A percentile compares a stretch with the other conserved stretches of the same genome.
phyloP scores from a whole-genome alignment of 768 basidiomycete genomes.

The Boletus insuetus region DNA sequence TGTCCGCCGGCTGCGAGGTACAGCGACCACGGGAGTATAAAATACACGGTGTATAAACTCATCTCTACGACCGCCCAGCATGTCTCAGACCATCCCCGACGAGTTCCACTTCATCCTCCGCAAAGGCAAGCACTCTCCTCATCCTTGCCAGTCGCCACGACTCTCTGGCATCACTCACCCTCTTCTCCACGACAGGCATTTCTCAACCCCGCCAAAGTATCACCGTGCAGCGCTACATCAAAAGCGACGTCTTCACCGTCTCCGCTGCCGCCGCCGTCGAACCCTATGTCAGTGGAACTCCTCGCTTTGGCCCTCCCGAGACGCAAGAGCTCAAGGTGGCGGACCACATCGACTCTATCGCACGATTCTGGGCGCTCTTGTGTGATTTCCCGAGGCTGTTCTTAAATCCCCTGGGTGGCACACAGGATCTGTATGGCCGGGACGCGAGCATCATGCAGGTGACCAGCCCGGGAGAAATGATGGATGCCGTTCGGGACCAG shows the following conservation, averaged over 20 bases:
- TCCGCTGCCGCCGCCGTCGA: slow-evolving; percentile 25
- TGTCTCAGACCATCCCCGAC: slow-evolving; percentile 9
- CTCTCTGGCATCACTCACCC: neutral
- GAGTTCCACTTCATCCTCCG: slow-evolving; percentile 37
- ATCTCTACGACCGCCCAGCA: too few relatives aligned
- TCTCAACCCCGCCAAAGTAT: slow-evolving; percentile 27
- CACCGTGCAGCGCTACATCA: slow-evolving; percentile 32
- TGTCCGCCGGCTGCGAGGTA: too few relatives aligned
- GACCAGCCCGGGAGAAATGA: slow-evolving; percentile 2
- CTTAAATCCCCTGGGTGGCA: too few relatives aligned
- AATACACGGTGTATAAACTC: too few relatives aligned
- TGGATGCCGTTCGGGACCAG: slow-evolving; percentile 26
- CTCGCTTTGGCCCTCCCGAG: slow-evolving; percentile 38
- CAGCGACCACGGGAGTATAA: too few relatives aligned
- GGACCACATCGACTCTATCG: slow-evolving; percentile 1
- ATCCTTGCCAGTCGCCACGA: too few relatives aligned
- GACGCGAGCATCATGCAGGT: slow-evolving; percentile 63
- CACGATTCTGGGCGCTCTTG: slow-evolving; percentile 57
- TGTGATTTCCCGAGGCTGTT: slow-evolving; percentile 35
- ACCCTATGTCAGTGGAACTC: too few relatives aligned
- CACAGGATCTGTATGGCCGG: slow-evolving; percentile 67
- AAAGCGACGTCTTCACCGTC: slow-evolving; percentile 42
- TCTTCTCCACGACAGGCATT: slow-evolving; percentile 21
- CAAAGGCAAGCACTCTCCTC: slow-evolving; percentile 41
- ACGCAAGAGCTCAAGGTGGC: slow-evolving; percentile 45